A percentile compares a stretch with the other conserved stretches of the same genome.
These are phyloP conservation scores for Logfia minima DNA, from an alignment of 129 eudicot genomes.

Conservation along the genomic window DNA sequence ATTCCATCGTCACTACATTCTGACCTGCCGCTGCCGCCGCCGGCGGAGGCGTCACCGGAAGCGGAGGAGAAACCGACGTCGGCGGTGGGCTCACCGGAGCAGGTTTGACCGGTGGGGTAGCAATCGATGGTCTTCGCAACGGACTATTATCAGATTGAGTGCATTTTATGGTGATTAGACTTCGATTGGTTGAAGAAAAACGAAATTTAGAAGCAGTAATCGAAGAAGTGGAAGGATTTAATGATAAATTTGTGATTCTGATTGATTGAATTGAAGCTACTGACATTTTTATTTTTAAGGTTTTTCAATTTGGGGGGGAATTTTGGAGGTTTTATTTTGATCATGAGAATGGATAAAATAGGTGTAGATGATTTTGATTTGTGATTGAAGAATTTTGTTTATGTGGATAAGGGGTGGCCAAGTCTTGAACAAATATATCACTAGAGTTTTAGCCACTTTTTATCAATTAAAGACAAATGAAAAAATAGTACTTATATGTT, in stretches of 20 bases:
- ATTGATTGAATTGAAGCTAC: constrained; percentile 62
- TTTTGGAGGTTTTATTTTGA: constrained; percentile 3
- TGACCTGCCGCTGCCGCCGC: constrained; percentile 35
- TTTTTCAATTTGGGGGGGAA: neutral
- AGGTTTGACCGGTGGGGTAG: constrained; percentile 56
- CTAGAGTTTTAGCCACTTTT: constrained; percentile 10
- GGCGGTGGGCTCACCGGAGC: constrained; percentile 27
- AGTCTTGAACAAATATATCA: constrained; percentile 37
- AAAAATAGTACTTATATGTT: neutral
- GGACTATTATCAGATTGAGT: constrained; percentile 94
- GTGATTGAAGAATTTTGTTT: neutral
- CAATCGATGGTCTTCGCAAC: constrained; percentile 73
- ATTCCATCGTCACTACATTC: constrained; percentile 75
- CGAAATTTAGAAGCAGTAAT: constrained; percentile 39
- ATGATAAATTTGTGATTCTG: constrained; percentile 43
- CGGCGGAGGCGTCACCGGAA: constrained; percentile 24
- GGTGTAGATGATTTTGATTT: neutral
- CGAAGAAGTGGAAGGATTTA: constrained; percentile 33
- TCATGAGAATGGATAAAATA: constrained; percentile 15
- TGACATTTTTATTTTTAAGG: constrained; percentile 52
- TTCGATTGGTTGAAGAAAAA: constrained; percentile 35
- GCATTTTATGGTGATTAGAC: constrained; percentile 42
- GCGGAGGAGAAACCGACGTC: constrained; percentile 23
- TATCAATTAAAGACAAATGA: neutral
- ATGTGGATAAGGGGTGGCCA: constrained; percentile 66